A percentile compares a stretch with the other conserved stretches of the same genome.
These are phyloP conservation scores for Fusarium temperatum DNA, from an alignment of 2,329 filamentous ascomycete species.

Conservation along the genomic window DNA sequence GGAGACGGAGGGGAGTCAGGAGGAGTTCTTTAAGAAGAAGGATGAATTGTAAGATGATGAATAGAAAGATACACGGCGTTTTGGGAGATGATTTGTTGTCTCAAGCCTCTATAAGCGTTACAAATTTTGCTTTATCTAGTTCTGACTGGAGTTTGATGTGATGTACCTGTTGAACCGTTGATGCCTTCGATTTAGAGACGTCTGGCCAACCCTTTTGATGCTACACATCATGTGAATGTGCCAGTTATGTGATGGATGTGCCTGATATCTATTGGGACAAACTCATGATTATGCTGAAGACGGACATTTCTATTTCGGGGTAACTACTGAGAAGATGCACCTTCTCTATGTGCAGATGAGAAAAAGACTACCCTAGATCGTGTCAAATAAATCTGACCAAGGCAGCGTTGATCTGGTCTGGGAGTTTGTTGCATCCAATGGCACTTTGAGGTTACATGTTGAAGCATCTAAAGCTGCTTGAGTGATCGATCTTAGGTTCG, in stretches of 20 bases:
- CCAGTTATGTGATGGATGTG: no score
- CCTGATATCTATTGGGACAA: no score
- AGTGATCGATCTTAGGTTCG: background rate
- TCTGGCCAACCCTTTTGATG: rapidly evolving
- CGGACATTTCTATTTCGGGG: rapidly evolving
- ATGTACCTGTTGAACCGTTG: no score
- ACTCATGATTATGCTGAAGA: no score
- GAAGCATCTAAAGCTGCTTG: background rate
- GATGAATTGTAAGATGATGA: slow-evolving; percentile 50
- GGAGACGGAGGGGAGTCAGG: slow-evolving; percentile 19
- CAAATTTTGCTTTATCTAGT: background rate
- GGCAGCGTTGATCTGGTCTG: background rate
- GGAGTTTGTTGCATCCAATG: background rate
- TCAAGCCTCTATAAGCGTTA: background rate
- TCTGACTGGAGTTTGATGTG: background rate
- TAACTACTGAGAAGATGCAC: background rate
- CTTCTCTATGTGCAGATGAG: background rate
- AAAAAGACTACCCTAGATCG: background rate
- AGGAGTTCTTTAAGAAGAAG: slow-evolving; percentile 30
- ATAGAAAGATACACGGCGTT: slow-evolving; percentile 40
- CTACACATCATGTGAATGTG: no score
- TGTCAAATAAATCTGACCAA: background rate
- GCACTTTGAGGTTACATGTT: rapidly evolving
- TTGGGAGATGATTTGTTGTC: background rate
- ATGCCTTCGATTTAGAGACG: background rate